Conservation (phyloP, 2,329 filamentous ascomycete species). For the Microcyclosporella mali region DNA sequence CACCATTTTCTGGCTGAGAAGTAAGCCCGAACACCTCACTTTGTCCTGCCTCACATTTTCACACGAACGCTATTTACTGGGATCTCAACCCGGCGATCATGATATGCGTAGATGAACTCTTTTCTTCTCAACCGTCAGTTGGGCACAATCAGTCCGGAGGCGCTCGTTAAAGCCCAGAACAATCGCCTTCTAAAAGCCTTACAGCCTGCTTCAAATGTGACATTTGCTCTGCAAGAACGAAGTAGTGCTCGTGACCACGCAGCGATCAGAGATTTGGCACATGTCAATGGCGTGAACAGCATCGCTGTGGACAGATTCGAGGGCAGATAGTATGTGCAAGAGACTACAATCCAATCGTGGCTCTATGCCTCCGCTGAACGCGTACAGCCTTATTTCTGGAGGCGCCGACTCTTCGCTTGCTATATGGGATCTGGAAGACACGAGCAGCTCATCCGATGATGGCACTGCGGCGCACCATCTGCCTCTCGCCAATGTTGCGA, state of each 20-base stretch:
- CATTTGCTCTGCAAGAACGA: conserved; percentile 60
- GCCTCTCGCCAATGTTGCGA: conserved; percentile 17
- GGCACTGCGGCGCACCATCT: conserved; percentile 4
- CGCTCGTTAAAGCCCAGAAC: conserved; percentile 60
- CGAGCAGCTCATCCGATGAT: conserved; percentile 20
- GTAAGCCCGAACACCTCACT: too few relatives aligned
- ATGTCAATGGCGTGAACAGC: conserved; percentile 71
- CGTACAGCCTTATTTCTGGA: conserved; percentile 74
- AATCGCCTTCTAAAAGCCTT: conserved; percentile 63
- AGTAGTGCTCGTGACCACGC: conserved; percentile 15
- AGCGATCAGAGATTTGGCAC: conserved; percentile 31
- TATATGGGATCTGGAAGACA: conserved; percentile 76
- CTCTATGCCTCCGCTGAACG: too few relatives aligned
- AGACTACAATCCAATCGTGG: not conserved
- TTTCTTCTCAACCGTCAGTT: conserved; percentile 70
- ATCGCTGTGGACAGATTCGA: conserved; percentile 78
- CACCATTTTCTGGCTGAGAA: too few relatives aligned
- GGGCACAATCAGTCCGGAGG: conserved; percentile 58
- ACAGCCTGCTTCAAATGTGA: conserved; percentile 58
- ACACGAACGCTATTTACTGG: not conserved
- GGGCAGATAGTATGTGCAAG: conserved; percentile 56
- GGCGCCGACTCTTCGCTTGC: conserved; percentile 79
- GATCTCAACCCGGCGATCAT: not conserved
- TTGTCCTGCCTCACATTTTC: too few relatives aligned
- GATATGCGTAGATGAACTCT: conserved; percentile 55